phyloP scores from a whole-genome alignment of 2,329 filamentous ascomycete genomes.

The Magnaporthiopsis poae region DNA sequence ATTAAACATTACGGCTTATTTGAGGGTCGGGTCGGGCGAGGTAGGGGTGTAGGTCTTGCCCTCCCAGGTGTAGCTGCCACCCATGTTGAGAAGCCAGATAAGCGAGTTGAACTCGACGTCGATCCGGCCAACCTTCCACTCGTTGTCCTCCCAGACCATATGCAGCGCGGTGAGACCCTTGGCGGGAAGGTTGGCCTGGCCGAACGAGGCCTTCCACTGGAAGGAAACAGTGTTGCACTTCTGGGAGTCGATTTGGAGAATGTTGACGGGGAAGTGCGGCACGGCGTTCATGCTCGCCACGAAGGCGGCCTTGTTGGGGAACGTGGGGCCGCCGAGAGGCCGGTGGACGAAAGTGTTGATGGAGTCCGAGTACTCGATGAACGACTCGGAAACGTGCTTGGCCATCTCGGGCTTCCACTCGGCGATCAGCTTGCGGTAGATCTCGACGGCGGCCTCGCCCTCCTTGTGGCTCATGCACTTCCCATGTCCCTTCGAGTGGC shows the following conservation, averaged over 20 bases:
- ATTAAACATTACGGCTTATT: not conserved
- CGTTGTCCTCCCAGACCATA: constrained; percentile 19
- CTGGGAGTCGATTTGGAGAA: constrained; percentile 21
- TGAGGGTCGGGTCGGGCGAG: not conserved
- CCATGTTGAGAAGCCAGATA: constrained; percentile 22
- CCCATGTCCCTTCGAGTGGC: not conserved
- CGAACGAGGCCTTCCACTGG: constrained; percentile 23
- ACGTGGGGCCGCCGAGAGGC: constrained; percentile 22
- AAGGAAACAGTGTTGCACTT: constrained; percentile 20
- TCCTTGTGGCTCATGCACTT: constrained; percentile 18
- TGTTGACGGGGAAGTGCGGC: constrained; percentile 20
- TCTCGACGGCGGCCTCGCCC: constrained; percentile 18
- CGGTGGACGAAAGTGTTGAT: constrained; percentile 24
- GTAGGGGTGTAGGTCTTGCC: constrained; percentile 9
- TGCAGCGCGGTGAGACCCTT: constrained; percentile 22
- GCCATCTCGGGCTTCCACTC: constrained; percentile 19
- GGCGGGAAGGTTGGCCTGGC: constrained; percentile 20
- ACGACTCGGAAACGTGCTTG: constrained; percentile 21
- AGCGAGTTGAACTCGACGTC: constrained; percentile 24
- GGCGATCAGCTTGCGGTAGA: constrained; percentile 22
- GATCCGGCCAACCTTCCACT: constrained; percentile 21
- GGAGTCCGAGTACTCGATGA: constrained; percentile 24
- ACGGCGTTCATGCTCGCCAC: constrained; percentile 20
- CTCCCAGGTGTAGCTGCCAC: constrained; percentile 22
- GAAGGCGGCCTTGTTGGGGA: constrained; percentile 24